Conservation (phyloP, 768 basidiomycete genomes). For the Boletellus ananiceps region DNA sequence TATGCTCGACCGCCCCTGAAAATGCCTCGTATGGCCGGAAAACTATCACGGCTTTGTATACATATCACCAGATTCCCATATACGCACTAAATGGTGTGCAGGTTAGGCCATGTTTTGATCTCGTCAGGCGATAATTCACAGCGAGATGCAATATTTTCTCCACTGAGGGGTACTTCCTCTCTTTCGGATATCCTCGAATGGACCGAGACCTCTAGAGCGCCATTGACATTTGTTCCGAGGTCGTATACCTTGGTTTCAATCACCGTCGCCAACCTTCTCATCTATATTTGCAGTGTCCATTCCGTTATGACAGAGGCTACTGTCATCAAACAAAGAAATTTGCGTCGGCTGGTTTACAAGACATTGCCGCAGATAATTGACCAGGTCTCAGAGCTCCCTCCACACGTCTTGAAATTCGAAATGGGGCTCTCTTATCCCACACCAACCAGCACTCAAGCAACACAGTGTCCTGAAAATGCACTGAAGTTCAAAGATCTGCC, state of each 20-base stretch:
- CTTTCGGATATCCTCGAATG: constrained; percentile 44
- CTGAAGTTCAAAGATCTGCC: not conserved
- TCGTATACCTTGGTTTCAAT: constrained; percentile 18
- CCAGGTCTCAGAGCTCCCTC: constrained; percentile 6
- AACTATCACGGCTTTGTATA: constrained; percentile 40
- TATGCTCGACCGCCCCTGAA: constrained; percentile 4
- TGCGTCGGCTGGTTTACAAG: constrained; percentile 50
- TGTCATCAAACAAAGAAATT: constrained; percentile 29
- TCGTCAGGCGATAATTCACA: constrained; percentile 32
- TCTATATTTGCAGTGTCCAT: constrained; percentile 34
- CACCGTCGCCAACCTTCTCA: not conserved
- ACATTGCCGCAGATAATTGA: constrained; percentile 23
- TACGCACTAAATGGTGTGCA: constrained; percentile 23
- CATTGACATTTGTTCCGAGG: constrained; percentile 51
- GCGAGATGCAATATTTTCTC: constrained; percentile 41
- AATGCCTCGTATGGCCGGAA: constrained; percentile 6
- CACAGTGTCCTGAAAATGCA: not conserved
- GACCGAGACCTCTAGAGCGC: constrained; percentile 33
- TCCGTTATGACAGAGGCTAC: constrained; percentile 29
- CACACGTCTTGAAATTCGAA: constrained; percentile 38
- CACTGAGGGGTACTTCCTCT: constrained; percentile 39
- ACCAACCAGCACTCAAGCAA: not conserved
- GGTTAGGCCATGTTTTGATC: constrained; percentile 60
- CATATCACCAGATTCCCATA: not conserved
- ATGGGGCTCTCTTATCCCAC: constrained; percentile 23